Evolutionary conservation across 2,329 filamentous ascomycete genomes (phyloP).

Genomic region (Plenodomus tracheiphilus): DNA sequence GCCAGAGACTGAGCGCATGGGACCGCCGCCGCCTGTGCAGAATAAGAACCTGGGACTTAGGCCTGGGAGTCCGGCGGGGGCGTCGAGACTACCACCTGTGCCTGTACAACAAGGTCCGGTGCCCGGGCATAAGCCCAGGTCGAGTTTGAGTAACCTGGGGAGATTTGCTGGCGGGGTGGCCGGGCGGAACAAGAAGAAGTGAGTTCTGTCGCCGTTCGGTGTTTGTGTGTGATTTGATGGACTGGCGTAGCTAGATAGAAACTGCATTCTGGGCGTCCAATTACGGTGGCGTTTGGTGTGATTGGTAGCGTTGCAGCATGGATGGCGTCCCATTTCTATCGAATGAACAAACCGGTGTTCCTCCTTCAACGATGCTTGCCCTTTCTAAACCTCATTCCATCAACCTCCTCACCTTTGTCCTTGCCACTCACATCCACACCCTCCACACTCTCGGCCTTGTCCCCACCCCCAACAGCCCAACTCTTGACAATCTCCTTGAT

Average conservation of each 20-base stretch:
- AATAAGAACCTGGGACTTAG: conserved; percentile 25
- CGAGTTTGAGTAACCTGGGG: conserved; percentile 50
- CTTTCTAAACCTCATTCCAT: conserved; percentile 47
- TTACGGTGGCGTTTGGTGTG: neutral
- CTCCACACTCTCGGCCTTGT: conserved; percentile 11
- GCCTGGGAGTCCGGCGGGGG: conserved; percentile 26
- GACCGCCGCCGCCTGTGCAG: conserved; percentile 27
- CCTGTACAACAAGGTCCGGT: conserved; percentile 17
- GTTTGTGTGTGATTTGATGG: conserved; percentile 2
- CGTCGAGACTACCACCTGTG: conserved; percentile 24
- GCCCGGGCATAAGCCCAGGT: conserved; percentile 42
- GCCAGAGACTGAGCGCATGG: conserved; percentile 34
- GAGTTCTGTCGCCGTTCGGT: neutral
- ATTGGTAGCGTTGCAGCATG: neutral
- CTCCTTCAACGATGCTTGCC: conserved; percentile 48
- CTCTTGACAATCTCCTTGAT: conserved; percentile 70
- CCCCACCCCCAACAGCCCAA: conserved; percentile 60
- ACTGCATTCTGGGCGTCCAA: conserved; percentile 28
- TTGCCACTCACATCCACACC: conserved; percentile 11
- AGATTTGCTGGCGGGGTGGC: conserved; percentile 49
- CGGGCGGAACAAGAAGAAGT: conserved; percentile 44
- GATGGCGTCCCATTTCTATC: neutral
- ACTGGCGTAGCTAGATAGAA: conserved; percentile 7
- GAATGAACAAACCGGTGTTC: neutral
- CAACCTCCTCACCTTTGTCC: conserved; percentile 30